A percentile compares a stretch with the other conserved stretches of the same genome.
Conservation (phyloP, 306 rosid genomes). For the Cicer judaicum region DNA sequence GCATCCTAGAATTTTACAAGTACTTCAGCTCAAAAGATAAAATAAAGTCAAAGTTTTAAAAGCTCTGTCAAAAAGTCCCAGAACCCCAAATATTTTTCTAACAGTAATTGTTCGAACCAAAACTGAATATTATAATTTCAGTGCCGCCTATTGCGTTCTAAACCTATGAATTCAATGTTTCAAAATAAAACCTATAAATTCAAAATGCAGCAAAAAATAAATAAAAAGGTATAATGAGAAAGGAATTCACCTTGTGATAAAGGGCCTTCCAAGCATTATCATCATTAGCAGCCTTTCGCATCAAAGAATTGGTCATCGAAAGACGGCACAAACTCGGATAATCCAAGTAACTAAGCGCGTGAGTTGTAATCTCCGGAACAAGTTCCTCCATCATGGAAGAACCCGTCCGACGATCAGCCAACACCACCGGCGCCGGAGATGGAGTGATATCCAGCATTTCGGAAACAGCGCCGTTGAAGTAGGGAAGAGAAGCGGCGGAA, state of each 20-base stretch:
- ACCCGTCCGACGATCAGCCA: conserved; percentile 66
- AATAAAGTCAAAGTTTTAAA: too few relatives aligned
- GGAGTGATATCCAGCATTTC: conserved; percentile 56
- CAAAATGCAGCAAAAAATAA: background rate
- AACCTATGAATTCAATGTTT: background rate
- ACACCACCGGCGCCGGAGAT: conserved; percentile 34
- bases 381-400: conserved; percentile 99
- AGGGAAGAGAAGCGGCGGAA: conserved; percentile 44
- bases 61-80: too few relatives aligned
- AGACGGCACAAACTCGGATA: conserved; percentile 90
- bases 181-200: conserved; percentile 5
- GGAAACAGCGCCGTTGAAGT: conserved; percentile 67
- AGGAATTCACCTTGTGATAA: conserved; percentile 80
- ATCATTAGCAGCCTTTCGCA: conserved; percentile 97
- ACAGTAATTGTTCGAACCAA: conserved; percentile 31
- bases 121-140: background rate
- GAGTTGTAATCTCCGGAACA: conserved; percentile 98
- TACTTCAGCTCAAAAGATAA: background rate
- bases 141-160: background rate
- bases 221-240: background rate
- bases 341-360: conserved; percentile 98
- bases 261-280: conserved; percentile 99
- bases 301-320: conserved; percentile 92
- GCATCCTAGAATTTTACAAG: background rate
- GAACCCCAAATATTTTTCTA: background rate